Evolutionary conservation across 2,329 filamentous ascomycete species (phyloP).

Genomic region (Harringtonia lauricola): DNA sequence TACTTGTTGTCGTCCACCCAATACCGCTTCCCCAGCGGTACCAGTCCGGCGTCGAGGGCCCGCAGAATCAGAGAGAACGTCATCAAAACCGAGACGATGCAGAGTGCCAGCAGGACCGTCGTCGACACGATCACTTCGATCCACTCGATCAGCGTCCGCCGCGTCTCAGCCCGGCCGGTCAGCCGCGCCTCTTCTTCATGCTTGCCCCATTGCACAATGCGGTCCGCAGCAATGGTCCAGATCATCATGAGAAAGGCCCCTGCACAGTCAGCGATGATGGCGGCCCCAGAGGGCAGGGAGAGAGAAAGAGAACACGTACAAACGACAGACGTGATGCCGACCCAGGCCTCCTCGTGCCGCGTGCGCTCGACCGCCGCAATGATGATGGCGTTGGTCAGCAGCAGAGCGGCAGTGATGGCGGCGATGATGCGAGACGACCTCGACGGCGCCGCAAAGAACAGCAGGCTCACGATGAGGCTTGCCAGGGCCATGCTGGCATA

Average conservation of each 20-base stretch:
- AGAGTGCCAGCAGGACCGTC: conserved; percentile 57
- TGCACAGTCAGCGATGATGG: neutral
- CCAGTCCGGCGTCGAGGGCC: conserved; percentile 64
- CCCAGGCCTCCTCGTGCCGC: conserved; percentile 78
- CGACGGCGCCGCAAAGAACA: conserved; percentile 87
- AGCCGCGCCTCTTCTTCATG: conserved; percentile 83
- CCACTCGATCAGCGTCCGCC: conserved; percentile 78
- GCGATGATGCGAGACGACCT: conserved; percentile 65
- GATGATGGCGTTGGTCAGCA: conserved; percentile 68
- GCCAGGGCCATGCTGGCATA: conserved; percentile 70
- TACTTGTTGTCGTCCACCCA: conserved; percentile 80
- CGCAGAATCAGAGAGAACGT: conserved; percentile 72
- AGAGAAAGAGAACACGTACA: conserved; percentile 30
- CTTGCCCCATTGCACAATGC: conserved; percentile 84
- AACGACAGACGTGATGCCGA: conserved; percentile 74
- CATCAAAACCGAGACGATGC: conserved; percentile 59
- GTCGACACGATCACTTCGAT: conserved; percentile 66
- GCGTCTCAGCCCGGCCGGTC: conserved; percentile 78
- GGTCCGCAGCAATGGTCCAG: conserved; percentile 71
- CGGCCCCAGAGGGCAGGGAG: neutral
- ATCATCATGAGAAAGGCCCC: conserved; percentile 67
- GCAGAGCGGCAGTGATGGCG: conserved; percentile 52
- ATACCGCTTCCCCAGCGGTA: conserved; percentile 63
- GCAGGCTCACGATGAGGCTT: conserved; percentile 62
- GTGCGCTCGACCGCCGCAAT: conserved; percentile 65